Conservation (phyloP, 129 eudicot species). For the Mikania micrantha region DNA sequence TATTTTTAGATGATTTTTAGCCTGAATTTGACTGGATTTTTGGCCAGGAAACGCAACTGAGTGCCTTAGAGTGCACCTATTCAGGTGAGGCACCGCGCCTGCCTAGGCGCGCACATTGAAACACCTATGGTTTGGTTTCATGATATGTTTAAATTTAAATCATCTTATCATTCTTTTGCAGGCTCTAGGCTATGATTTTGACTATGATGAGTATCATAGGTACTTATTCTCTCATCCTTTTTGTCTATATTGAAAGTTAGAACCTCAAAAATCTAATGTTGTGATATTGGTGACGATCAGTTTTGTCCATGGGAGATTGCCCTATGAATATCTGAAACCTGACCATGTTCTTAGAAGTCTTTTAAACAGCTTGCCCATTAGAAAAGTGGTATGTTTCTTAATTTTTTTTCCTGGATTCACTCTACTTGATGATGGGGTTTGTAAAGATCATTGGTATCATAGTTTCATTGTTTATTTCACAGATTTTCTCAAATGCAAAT, state of each 20-base stretch:
- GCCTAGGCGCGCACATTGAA: too few relatives aligned
- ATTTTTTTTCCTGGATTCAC: neutral
- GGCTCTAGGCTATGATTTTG: conserved; percentile 53
- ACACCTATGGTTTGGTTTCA: too few relatives aligned
- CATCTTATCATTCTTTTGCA: neutral
- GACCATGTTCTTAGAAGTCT: conserved; percentile 70
- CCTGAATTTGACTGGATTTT: too few relatives aligned
- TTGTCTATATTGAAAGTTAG: neutral
- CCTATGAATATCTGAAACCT: conserved; percentile 73
- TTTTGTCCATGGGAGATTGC: conserved; percentile 92
- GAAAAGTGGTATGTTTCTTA: conserved; percentile 38
- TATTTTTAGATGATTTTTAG: too few relatives aligned
- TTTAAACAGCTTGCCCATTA: conserved; percentile 60
- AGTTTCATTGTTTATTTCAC: neutral
- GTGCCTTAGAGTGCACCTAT: too few relatives aligned
- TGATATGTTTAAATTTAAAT: neutral
- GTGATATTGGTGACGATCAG: conserved; percentile 25
- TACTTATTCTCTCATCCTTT: conserved; percentile 10
- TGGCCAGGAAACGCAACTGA: too few relatives aligned
- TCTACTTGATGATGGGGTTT: neutral
- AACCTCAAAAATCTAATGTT: neutral
- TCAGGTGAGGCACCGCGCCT: too few relatives aligned
- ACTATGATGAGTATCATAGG: conserved; percentile 88
- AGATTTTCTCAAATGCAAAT: conserved; percentile 90
- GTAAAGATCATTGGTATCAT: neutral